Conservation (phyloP, 2,329 filamentous ascomycete species). For the Blastomyces parvus region DNA sequence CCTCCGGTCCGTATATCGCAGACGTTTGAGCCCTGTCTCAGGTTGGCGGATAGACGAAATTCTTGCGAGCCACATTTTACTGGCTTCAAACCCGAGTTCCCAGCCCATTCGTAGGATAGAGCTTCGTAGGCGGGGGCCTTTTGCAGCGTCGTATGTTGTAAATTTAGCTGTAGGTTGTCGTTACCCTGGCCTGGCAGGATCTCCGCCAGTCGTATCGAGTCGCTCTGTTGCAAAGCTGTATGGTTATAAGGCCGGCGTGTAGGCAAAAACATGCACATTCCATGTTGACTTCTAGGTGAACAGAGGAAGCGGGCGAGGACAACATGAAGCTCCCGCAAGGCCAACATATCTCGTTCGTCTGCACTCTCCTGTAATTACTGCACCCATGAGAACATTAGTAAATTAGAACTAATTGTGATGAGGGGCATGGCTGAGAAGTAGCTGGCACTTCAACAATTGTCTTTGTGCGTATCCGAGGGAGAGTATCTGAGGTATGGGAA, state of each 20-base stretch:
- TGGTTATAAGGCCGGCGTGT: neutral
- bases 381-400: neutral
- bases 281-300: neutral
- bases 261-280: neutral
- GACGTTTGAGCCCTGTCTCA: constrained; percentile 3
- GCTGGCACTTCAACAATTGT: neutral
- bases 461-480: neutral
- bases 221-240: neutral
- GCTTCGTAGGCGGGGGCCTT: constrained; percentile 6
- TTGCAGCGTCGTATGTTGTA: constrained; percentile 6
- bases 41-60: constrained; percentile 8
- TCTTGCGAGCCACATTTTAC: constrained; percentile 1
- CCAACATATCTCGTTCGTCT: constrained; percentile 1
- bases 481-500: neutral
- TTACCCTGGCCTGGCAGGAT: constrained; percentile 1
- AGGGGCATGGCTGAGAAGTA: neutral
- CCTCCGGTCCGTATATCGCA: constrained; percentile 6
- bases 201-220: constrained; percentile 7
- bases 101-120: constrained; percentile 10
- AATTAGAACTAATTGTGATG: neutral
- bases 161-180: neutral
- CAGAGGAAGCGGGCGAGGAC: neutral
- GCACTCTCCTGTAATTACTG: neutral
- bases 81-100: constrained; percentile 2
- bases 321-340: neutral